Conservation (phyloP, 2,329 filamentous ascomycete species). For the Penicillium sp. region DNA sequence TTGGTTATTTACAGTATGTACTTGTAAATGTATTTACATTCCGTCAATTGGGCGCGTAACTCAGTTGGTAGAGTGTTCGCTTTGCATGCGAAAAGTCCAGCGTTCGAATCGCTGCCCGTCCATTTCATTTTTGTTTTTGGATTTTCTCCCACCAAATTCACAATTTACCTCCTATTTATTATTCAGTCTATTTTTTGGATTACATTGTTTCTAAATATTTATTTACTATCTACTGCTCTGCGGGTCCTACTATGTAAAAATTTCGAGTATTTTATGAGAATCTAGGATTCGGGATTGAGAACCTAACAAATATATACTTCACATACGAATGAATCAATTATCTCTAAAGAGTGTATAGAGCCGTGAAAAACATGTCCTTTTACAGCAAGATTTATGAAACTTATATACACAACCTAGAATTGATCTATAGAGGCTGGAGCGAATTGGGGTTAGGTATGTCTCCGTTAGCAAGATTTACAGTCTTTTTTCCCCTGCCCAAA, state of each 20-base stretch:
- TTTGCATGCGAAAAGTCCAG: conserved; percentile 17
- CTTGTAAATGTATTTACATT: not conserved
- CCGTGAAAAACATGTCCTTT: too few species aligned
- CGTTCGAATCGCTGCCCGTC: conserved; percentile 5
- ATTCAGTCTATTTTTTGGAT: not conserved
- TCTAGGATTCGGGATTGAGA: not conserved
- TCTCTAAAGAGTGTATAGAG: too few species aligned
- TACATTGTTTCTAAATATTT: not conserved
- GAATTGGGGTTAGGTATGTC: too few species aligned
- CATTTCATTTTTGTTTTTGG: not conserved
- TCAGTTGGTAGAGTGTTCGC: conserved; percentile 22
- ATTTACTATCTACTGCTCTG: not conserved
- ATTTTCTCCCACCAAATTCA: too few species aligned
- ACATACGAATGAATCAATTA: too few species aligned
- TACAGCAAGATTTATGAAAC: too few species aligned
- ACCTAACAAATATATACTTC: too few species aligned
- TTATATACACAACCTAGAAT: too few species aligned
- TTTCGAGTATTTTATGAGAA: not conserved
- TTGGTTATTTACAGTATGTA: accelerated
- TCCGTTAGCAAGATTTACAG: too few species aligned
- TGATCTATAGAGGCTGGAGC: too few species aligned
- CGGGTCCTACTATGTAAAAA: not conserved
- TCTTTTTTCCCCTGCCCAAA: too few species aligned
- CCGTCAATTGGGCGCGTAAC: conserved; percentile 9
- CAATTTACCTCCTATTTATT: accelerated